A percentile compares a stretch with the other conserved stretches of the same genome.
phyloP scores from a whole-genome alignment of 768 basidiomycete genomes.

The Hericium erinaceus region DNA sequence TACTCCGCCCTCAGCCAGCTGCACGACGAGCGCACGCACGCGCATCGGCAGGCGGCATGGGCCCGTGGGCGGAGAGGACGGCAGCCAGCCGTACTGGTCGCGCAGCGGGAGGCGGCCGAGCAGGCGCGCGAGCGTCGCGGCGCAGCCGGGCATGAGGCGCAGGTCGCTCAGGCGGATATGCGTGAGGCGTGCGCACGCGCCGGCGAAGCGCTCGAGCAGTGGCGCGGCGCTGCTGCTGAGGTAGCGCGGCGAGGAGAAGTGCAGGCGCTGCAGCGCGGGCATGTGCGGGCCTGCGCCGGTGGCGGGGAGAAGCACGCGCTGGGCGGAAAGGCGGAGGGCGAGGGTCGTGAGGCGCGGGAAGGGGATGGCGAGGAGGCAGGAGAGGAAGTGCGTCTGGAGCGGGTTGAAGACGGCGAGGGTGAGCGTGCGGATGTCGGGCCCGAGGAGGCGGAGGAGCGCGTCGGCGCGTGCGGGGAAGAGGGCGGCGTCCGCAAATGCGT shows the following conservation, averaged over 20 bases:
- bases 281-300: background rate
- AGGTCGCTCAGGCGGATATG: constrained; percentile 3
- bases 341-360: constrained; percentile 4
- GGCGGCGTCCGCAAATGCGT: background rate
- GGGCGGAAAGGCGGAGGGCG: constrained; percentile 2
- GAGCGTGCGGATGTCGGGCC: constrained; percentile 6
- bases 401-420: constrained; percentile 1
- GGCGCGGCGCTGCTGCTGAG: constrained; percentile 3
- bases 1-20: background rate
- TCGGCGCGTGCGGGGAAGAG: background rate
- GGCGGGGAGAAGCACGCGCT: background rate
- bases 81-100: constrained; percentile 4
- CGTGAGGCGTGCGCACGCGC: constrained; percentile 1
- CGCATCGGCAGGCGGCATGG: constrained; percentile 1
- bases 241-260: constrained; percentile 1
- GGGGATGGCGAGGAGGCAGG: background rate
- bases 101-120: constrained; percentile 10
- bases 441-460: constrained; percentile 3
- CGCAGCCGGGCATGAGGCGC: constrained; percentile 8
- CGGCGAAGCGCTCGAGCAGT: background rate
- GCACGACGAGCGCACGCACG: constrained; percentile 3
- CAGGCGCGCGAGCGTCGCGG: constrained; percentile 7
- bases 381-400: background rate
- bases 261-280: constrained; percentile 4
- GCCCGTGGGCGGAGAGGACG: background rate